Evolutionary conservation across 768 basidiomycete species (phyloP), one percentile per base, ranked within the genome.

Genomic region (Ramaria sp.): DNA sequence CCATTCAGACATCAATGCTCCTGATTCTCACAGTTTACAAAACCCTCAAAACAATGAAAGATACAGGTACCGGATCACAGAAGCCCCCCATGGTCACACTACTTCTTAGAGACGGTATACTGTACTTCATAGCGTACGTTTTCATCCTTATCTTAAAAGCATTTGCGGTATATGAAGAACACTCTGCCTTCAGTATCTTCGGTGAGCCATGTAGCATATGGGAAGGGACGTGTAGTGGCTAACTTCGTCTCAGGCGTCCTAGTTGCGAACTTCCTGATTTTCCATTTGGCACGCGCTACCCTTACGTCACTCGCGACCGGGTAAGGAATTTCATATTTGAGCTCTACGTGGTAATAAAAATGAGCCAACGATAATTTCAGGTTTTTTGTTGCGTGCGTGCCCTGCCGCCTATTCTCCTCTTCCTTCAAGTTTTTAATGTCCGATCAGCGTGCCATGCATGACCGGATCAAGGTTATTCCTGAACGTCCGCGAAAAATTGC

Each of bases 1-100:
- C 17, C 1, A 42, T 41, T 24, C 42, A 54, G 53, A 54, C 53
- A 7, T 43, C 53, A 22, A 39, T 46, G 11, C 41, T 54, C 15
- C 30, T 54, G 45, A 12, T 46, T 10, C 53, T 54, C 53, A 54
- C 53, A 9, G 53, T 54, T 1, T 54, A 54, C 24, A 54, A 54
- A 30, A 54, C 41, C 5, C 5, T 42, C 12, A 37, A 54, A 4
- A 42, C 53, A 13, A 42, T 54, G 42, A 38, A 38, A 37, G 30
- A 31, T 20, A 5, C 11, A 13, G 27, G 27, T 20, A 9, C 24
- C 19, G 53, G 53, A 22, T 46, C 20, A 12, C 53, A 45, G 43
- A 54, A 43, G 24, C 53, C 41, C 12, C 38, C 38, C 0, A 54
- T 54, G 53, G 15, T 54, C 13, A 5, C 13, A 27, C 30, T 54